Percentiles rank a stretch among this genome's conserved stretches.
Conservation (phyloP, 768 basidiomycete species). For the Lactarius sanguifluus region DNA sequence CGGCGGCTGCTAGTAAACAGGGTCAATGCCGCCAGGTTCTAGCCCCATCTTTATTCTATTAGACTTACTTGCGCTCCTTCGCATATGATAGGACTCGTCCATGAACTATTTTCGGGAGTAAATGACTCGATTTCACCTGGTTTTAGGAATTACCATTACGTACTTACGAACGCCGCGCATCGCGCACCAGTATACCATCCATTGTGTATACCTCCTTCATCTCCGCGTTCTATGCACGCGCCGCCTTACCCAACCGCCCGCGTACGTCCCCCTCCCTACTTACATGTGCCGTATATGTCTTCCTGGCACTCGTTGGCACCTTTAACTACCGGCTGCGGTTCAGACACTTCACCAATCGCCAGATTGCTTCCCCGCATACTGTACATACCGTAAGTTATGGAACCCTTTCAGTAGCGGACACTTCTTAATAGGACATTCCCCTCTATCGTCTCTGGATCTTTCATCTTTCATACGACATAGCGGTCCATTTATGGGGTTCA, state of each 20-base stretch:
- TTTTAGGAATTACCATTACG: conserved; percentile 17
- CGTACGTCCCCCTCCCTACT: neutral
- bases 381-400: conserved; percentile 12
- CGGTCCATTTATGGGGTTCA: conserved; percentile 3
- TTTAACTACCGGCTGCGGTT: neutral
- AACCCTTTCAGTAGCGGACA: conserved; percentile 7
- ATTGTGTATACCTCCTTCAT: conserved; percentile 24
- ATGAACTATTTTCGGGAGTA: conserved; percentile 15
- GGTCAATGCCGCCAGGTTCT: neutral
- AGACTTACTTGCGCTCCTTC: conserved; percentile 15
- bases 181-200: conserved; percentile 18
- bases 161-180: conserved; percentile 21
- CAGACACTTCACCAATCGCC: conserved; percentile 1
- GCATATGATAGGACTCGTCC: conserved; percentile 16
- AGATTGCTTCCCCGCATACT: conserved; percentile 5
- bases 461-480: conserved; percentile 25
- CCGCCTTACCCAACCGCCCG: neutral
- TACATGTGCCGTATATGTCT: conserved; percentile 4
- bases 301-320: neutral
- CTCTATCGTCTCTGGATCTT: conserved; percentile 21
- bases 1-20: conserved; percentile 19
- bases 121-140: conserved; percentile 12
- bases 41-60: conserved; percentile 9
- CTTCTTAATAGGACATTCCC: conserved; percentile 12
- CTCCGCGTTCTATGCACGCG: conserved; percentile 4